These are phyloP conservation scores for Hericium rajendrae DNA, from an alignment of 768 basidiomycete genomes.

Conservation along the genomic window DNA sequence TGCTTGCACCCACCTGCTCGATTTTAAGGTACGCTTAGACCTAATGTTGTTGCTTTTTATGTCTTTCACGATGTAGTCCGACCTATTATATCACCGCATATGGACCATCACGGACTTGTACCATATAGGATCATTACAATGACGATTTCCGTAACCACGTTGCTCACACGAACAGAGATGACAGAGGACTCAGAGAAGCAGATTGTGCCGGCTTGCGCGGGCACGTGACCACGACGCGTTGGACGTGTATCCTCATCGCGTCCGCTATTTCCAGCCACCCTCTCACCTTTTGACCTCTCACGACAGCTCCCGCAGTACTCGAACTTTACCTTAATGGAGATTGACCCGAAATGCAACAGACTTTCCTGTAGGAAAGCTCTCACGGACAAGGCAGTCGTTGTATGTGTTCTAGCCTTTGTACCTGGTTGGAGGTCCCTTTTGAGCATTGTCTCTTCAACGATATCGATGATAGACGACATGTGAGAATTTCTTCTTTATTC, in stretches of 20 bases:
- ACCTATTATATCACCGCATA: neutral
- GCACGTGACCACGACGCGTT: neutral
- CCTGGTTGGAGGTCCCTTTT: neutral
- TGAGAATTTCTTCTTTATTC: slow-evolving; percentile 19
- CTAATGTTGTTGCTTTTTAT: neutral
- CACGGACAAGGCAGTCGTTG: slow-evolving; percentile 77
- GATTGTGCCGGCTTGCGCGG: neutral
- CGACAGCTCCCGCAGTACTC: too few relatives aligned
- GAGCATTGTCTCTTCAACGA: neutral
- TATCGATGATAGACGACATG: slow-evolving; percentile 42
- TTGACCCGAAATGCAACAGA: slow-evolving; percentile 71
- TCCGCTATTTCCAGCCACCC: too few relatives aligned
- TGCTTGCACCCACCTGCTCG: neutral
- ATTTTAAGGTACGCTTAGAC: neutral
- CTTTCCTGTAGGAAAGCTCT: slow-evolving; percentile 61
- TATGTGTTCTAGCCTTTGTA: slow-evolving; percentile 29
- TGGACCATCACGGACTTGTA: neutral
- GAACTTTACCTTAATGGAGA: slow-evolving; percentile 42
- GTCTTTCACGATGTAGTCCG: neutral
- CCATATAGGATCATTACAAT: neutral
- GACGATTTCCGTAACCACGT: too few relatives aligned
- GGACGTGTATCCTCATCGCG: neutral
- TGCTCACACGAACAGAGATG: too few relatives aligned
- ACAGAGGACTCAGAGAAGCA: too few relatives aligned
- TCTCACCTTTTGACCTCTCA: too few relatives aligned